phyloP scores from a whole-genome alignment of 441 rosid species.

The Eruca vesicaria region DNA sequence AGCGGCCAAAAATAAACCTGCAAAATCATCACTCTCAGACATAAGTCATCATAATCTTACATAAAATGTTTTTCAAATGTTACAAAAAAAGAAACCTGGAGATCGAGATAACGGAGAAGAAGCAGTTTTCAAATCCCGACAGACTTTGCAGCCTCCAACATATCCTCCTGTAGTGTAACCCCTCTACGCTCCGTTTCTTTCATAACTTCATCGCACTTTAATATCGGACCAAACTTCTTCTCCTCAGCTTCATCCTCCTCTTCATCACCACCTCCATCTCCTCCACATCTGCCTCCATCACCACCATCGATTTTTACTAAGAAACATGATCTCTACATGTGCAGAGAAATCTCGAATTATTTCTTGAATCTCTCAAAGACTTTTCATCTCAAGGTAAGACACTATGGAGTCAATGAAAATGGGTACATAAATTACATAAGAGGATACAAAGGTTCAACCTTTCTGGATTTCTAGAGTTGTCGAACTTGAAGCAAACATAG shows the following conservation, averaged over 20 bases:
- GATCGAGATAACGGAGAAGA: conserved; percentile 68
- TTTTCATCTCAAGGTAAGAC: too few species aligned
- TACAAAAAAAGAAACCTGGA: conserved; percentile 68
- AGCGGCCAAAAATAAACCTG: conserved; percentile 88
- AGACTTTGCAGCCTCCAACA: conserved; percentile 71
- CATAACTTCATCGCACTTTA: conserved; percentile 71
- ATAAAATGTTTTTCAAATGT: background rate
- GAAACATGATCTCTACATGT: too few species aligned
- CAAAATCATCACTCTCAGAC: background rate
- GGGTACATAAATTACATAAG: too few species aligned
- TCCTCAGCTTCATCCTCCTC: conserved; percentile 55
- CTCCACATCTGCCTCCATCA: conserved; percentile 31
- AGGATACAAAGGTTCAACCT: too few species aligned
- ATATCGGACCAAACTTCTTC: conserved; percentile 67
- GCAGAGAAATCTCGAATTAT: too few species aligned
- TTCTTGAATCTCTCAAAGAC: too few species aligned
- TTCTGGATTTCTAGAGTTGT: too few species aligned
- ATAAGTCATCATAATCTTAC: conserved; percentile 11
- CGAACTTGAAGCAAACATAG: too few species aligned
- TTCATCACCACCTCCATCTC: conserved; percentile 35
- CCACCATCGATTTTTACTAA: too few species aligned
- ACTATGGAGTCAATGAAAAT: too few species aligned
- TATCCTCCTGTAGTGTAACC: conserved; percentile 61
- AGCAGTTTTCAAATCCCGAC: conserved; percentile 64
- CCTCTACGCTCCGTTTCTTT: conserved; percentile 68